A percentile compares a stretch with the other conserved stretches of the same genome.
Conservation (phyloP, 2,329 filamentous ascomycete species). For the Apiospora kogelbergensis region DNA sequence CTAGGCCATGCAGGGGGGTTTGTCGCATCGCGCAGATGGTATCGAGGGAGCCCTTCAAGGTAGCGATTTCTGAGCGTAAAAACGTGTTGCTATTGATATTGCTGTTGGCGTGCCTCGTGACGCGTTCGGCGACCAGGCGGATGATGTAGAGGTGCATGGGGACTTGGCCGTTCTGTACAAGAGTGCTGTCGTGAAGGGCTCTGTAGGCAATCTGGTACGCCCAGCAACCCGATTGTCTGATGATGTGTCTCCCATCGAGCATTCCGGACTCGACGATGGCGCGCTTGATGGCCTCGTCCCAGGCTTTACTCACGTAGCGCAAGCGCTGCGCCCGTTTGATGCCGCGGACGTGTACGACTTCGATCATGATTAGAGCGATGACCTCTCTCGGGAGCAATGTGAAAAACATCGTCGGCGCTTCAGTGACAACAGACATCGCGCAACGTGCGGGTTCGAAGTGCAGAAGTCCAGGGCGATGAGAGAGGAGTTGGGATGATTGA, state of each 20-base stretch:
- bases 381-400: background rate
- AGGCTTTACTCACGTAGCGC: background rate
- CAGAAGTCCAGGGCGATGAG: too few relatives aligned
- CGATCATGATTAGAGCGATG: background rate
- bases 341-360: background rate
- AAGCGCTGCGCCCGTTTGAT: slow-evolving; percentile 1
- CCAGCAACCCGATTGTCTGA: background rate
- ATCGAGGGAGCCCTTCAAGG: background rate
- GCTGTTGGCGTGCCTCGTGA: background rate
- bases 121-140: background rate
- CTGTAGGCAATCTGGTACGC: background rate
- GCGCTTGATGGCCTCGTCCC: background rate
- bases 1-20: background rate
- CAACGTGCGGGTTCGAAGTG: too few relatives aligned
- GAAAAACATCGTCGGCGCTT: background rate
- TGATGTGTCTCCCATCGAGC: background rate
- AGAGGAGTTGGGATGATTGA: background rate
- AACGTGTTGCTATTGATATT: background rate
- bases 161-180: background rate
- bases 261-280: slow-evolving; percentile 5
- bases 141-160: background rate
- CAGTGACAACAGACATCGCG: background rate
- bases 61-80: too few relatives aligned
- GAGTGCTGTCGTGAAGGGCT: background rate
- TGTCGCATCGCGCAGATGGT: background rate